Conservation (phyloP, 305 asterid genomes). For the Solanum chacoense region DNA sequence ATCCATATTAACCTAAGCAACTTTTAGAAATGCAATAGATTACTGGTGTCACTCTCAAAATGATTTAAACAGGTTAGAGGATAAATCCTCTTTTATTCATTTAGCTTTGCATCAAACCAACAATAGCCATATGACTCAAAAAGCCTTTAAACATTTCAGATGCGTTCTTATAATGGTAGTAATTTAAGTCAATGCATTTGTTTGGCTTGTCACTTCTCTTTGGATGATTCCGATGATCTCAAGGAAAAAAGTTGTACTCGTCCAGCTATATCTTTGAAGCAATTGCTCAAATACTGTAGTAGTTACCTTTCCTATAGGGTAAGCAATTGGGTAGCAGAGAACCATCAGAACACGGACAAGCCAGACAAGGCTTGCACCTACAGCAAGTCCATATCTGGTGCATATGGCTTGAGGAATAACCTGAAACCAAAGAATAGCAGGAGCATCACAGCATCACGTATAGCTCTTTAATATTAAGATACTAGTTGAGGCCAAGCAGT, state of each 20-base stretch:
- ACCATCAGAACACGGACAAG: slow-evolving; percentile 70
- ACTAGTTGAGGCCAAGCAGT: background rate
- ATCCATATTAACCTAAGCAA: background rate
- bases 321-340: slow-evolving; percentile 59
- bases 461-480: background rate
- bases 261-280: background rate
- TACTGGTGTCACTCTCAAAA: background rate
- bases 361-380: slow-evolving; percentile 79
- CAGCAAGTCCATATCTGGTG: slow-evolving; percentile 89
- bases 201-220: background rate
- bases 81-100: background rate
- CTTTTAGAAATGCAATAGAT: background rate
- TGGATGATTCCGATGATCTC: background rate
- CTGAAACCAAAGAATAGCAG: slow-evolving; percentile 25
- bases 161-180: background rate
- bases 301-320: slow-evolving; percentile 86
- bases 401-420: slow-evolving; percentile 97
- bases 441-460: background rate
- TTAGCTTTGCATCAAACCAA: background rate
- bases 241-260: background rate
- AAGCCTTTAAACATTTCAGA: background rate
- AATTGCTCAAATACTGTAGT: background rate
- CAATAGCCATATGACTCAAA: background rate
- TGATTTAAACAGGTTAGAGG: background rate
- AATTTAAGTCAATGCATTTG: background rate